Percentiles rank a stretch among this genome's conserved stretches.
These are phyloP conservation scores for Silene uniflora DNA, from an alignment of 148 eudicot genomes.

Conservation along the genomic window DNA sequence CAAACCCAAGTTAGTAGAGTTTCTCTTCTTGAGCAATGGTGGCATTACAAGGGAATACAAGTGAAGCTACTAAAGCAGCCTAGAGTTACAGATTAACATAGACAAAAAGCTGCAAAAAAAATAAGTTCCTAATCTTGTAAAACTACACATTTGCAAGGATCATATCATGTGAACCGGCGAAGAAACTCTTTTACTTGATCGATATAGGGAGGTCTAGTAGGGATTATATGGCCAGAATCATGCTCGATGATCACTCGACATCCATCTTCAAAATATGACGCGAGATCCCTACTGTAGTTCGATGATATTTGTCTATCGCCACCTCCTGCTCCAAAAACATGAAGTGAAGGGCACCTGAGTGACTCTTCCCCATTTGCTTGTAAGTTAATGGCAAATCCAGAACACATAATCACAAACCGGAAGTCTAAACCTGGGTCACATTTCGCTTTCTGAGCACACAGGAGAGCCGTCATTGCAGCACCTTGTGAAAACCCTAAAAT, in stretches of 20 bases:
- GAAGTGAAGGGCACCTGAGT: conserved; percentile 73
- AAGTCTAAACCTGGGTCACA: conserved; percentile 43
- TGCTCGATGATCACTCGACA: conserved; percentile 64
- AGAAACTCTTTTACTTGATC: conserved; percentile 77
- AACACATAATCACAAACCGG: conserved; percentile 76
- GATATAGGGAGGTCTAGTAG: conserved; percentile 71
- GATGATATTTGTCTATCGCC: conserved; percentile 74
- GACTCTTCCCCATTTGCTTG: conserved; percentile 35
- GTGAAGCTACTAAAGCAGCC: no score
- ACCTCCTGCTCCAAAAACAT: conserved; percentile 65
- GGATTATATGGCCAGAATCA: conserved; percentile 83
- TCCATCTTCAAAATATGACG: conserved; percentile 65
- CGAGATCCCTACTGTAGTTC: conserved; percentile 60
- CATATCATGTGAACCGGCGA: conserved; percentile 43
- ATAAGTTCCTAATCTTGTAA: no score
- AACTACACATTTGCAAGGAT: background rate
- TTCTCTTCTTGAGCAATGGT: no score
- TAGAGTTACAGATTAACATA: no score
- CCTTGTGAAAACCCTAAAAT: conserved; percentile 99
- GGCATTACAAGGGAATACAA: no score
- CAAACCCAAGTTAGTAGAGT: no score
- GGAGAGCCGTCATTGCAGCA: conserved; percentile 80
- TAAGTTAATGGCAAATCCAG: conserved; percentile 70
- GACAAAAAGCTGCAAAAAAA: no score
- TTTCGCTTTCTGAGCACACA: conserved; percentile 45